Conservation (phyloP, 768 basidiomycete genomes). For the Kwoniella heveanensis region DNA sequence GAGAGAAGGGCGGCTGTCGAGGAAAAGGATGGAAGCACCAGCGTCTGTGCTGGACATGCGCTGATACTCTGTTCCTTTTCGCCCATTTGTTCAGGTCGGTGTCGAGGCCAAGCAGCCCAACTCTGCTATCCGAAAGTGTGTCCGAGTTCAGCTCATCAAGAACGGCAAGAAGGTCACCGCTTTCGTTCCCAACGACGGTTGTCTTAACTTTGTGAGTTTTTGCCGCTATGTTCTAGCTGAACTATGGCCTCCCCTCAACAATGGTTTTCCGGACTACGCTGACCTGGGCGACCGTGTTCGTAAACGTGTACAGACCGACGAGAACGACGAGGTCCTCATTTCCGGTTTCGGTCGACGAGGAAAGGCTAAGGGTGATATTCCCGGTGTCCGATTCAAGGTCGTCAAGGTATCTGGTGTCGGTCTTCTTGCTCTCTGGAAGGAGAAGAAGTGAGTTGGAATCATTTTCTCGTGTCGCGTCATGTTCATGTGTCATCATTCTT, state of each 20-base stretch:
- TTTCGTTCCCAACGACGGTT: conserved; percentile 76
- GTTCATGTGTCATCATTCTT: background rate
- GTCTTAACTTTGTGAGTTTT: conserved; percentile 52
- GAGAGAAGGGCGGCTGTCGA: background rate
- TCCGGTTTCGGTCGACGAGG: conserved; percentile 99
- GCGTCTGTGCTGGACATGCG: background rate
- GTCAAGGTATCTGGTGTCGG: conserved; percentile 99
- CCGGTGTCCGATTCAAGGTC: conserved; percentile 99
- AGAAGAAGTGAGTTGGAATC: conserved; percentile 72
- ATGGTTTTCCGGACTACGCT: too few species aligned
- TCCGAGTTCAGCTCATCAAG: conserved; percentile 99
- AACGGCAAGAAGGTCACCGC: conserved; percentile 99
- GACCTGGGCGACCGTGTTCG: background rate
- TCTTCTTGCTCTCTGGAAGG: conserved; percentile 96
- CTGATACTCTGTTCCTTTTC: background rate
- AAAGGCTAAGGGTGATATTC: conserved; percentile 99
- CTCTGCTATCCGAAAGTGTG: conserved; percentile 99
- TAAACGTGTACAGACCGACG: conserved; percentile 67
- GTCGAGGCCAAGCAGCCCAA: conserved; percentile 99
- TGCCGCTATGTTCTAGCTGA: background rate
- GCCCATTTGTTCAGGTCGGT: conserved; percentile 64
- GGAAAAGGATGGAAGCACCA: background rate
- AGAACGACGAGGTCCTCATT: conserved; percentile 99
- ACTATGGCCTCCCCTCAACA: too few species aligned
- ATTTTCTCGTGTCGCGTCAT: background rate